A percentile compares a stretch with the other conserved stretches of the same genome.
Evolutionary conservation across 2,329 filamentous ascomycete genomes (phyloP).

Genomic region (Aspergillus arachidicola): DNA sequence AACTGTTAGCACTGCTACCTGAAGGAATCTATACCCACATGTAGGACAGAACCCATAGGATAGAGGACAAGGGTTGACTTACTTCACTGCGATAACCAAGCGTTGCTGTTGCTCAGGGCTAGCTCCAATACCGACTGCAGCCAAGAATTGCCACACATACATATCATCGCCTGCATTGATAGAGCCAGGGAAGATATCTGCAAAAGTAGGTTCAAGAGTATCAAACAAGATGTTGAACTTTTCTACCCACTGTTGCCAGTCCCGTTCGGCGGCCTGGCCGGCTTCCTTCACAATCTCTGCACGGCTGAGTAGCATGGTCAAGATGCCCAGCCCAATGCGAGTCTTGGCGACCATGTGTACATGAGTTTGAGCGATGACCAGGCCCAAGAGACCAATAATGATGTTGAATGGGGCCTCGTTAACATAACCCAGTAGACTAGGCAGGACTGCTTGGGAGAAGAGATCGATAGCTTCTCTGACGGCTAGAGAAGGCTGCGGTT

Average conservation of each 20-base stretch:
- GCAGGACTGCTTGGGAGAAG: slow-evolving; percentile 86
- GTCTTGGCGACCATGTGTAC: slow-evolving; percentile 83
- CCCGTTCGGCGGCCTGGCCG: slow-evolving; percentile 67
- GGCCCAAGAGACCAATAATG: slow-evolving; percentile 82
- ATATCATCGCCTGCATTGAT: slow-evolving; percentile 89
- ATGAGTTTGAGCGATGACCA: slow-evolving; percentile 80
- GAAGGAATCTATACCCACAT: background rate
- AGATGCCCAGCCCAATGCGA: slow-evolving; percentile 81
- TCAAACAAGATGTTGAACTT: slow-evolving; percentile 89
- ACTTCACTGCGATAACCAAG: slow-evolving; percentile 90
- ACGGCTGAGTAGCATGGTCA: slow-evolving; percentile 92
- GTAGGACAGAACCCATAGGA: slow-evolving; percentile 13
- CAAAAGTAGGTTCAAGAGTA: slow-evolving; percentile 78
- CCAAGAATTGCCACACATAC: slow-evolving; percentile 97
- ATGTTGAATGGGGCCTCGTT: slow-evolving; percentile 89
- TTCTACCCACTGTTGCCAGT: slow-evolving; percentile 80
- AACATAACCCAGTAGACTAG: slow-evolving; percentile 84
- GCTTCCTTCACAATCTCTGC: slow-evolving; percentile 91
- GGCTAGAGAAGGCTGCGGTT: slow-evolving; percentile 70
- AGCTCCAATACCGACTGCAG: slow-evolving; percentile 90
- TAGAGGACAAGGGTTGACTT: slow-evolving; percentile 24
- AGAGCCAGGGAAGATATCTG: slow-evolving; percentile 86
- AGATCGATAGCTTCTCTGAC: slow-evolving; percentile 91
- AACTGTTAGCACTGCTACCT: slow-evolving; percentile 19
- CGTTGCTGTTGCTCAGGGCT: slow-evolving; percentile 93